Base-by-base conservation (phyloP, 768 basidiomycete species). In the Lentinula edodes region DNA sequence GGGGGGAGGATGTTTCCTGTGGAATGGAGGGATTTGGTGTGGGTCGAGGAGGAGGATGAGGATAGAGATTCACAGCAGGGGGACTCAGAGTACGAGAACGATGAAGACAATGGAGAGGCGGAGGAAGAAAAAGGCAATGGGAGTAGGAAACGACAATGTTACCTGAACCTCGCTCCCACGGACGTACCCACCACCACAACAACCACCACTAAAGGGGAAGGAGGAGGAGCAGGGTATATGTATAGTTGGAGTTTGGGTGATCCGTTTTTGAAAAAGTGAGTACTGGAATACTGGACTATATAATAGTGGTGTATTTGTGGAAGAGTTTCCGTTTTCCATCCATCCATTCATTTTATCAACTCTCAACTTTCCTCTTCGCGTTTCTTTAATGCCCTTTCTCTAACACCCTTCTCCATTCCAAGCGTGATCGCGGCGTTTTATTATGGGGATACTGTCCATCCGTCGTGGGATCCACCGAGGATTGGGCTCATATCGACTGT, bases 231-330 rank as follows among this genome's bases (percentile, higher is more conserved):
- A 50, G 82, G 83, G 3, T 90, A 86, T 65, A 69, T 87, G 52
- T 90, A 88, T 66, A 86, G 84, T 66, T 92, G 90, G 90, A 90
- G 84, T 72, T 73, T 92, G 35, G 90, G 90, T 2, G 82, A 80
- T 64, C 90, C 90, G 1, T 91, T 91, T 66, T 66, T 92, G 61
- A 90, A 90, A 69, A 80, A 87, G 89, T 90, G 45, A 20, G 39
- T 41, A 41, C 39, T 39, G 15, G 15, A 39, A 39, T 18, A 45
- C 15, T 45, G 28, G 28, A 28, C 28, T 28, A 28, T 28, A 28
- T 28, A 28, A 28, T 28, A 28, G 28, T 3, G 3, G 28, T 28
- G 28, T 2, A 28, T 28, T 28, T 28, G 28, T 28, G 28, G 2
- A 28, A 28, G 28, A 28, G 28, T 28, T 28, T 28, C 28, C 28